Evolutionary conservation across 768 basidiomycete species (phyloP).

Genomic region (Neoboletus magnificus): DNA sequence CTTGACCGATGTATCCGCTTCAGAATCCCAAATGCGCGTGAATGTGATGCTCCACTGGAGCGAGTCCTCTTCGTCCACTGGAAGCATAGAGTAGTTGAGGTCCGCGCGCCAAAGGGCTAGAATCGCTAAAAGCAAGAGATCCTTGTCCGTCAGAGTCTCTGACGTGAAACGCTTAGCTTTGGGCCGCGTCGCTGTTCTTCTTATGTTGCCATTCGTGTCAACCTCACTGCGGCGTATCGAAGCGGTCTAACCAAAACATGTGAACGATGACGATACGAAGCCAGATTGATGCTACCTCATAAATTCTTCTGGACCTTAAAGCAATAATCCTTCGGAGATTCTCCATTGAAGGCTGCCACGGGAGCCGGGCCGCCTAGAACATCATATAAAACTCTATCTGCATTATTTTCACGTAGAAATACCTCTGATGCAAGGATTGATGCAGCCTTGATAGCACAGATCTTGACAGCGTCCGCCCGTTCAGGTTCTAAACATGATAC

Average conservation of each 20-base stretch:
- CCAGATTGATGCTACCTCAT: constrained; percentile 42
- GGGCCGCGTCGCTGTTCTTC: constrained; percentile 53
- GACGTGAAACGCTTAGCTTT: constrained; percentile 55
- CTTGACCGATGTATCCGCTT: constrained; percentile 64
- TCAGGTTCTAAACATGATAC: constrained; percentile 67
- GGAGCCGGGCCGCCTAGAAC: constrained; percentile 48
- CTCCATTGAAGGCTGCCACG: constrained; percentile 54
- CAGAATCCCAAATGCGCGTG: constrained; percentile 57
- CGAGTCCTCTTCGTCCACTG: constrained; percentile 39
- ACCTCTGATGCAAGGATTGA: constrained; percentile 69
- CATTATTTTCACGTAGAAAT: constrained; percentile 10
- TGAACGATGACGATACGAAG: constrained; percentile 8
- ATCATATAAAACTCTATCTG: constrained; percentile 7
- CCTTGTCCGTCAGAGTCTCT: constrained; percentile 64
- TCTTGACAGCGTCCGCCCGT: constrained; percentile 77
- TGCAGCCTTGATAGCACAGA: constrained; percentile 70
- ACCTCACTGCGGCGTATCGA: constrained; percentile 58
- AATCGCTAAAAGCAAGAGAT: constrained; percentile 67
- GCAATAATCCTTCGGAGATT: constrained; percentile 45
- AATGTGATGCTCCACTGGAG: constrained; percentile 46
- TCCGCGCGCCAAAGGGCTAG: constrained; percentile 64
- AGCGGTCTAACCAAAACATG: constrained; percentile 37
- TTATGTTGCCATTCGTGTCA: constrained; percentile 53
- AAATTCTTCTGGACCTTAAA: constrained; percentile 50
- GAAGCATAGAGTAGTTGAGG: constrained; percentile 51